A percentile compares a stretch with the other conserved stretches of the same genome.
Evolutionary conservation across 352 stramenopile species (phyloP).

Genomic region (Globisporangium iwayamae): DNA sequence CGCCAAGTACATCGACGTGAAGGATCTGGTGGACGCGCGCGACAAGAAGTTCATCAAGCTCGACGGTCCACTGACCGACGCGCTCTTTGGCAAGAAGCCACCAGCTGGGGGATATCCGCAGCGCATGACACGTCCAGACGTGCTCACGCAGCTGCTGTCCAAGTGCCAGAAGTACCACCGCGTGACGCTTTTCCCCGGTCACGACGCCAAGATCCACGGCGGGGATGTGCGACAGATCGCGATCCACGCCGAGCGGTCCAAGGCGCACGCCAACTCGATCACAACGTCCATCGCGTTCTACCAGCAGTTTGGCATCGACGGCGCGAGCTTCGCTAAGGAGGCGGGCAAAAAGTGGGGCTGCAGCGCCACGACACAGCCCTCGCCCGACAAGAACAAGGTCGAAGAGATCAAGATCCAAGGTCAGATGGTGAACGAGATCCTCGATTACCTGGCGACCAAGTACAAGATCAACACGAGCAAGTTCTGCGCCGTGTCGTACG

Average conservation of each 20-base stretch:
- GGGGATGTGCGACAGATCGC: constrained; percentile 56
- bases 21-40: constrained; percentile 44
- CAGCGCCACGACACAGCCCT: constrained; percentile 47
- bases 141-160: constrained; percentile 44
- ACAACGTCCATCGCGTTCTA: constrained; percentile 72
- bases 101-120: constrained; percentile 56
- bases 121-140: constrained; percentile 49
- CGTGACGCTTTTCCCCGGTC: constrained; percentile 64
- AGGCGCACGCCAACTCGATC: constrained; percentile 68
- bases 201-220: constrained; percentile 58
- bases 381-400: constrained; percentile 55
- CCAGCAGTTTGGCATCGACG: constrained; percentile 79
- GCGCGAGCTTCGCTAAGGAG: constrained; percentile 65
- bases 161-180: constrained; percentile 71
- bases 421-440: constrained; percentile 76
- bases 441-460: constrained; percentile 57
- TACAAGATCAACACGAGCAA: constrained; percentile 68
- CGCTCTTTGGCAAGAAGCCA: constrained; percentile 67
- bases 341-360: constrained; percentile 83
- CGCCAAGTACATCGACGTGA: constrained; percentile 52
- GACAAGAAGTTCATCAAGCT: constrained; percentile 74
- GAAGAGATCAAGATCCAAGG: constrained; percentile 81
- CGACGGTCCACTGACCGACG: constrained; percentile 63
- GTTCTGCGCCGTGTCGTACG: constrained; percentile 64
- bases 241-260: constrained; percentile 64